Base-by-base conservation (phyloP, 2,329 filamentous ascomycete genomes). In the Fusarium euwallaceae region DNA sequence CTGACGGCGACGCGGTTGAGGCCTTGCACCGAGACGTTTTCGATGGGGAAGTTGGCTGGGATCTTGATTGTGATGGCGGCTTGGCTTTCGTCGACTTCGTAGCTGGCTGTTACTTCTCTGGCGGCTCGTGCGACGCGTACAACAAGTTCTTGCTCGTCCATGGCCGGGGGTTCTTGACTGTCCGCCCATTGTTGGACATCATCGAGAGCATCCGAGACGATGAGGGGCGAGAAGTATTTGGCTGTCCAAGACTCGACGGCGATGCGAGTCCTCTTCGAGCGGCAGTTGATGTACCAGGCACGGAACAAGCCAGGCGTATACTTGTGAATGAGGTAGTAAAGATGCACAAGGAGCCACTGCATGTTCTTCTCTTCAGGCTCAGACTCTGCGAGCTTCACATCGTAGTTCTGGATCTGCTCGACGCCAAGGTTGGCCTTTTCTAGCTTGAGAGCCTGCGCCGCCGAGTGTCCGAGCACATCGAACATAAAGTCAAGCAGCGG, bases 171-270 rank as follows among this genome's bases (percentile, higher is more conserved):
- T 22, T 91, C 87, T 75, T 91, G 88, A 16, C 82, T 81, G 3
- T 84, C 85, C 0, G 89, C 87, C 94, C 94, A 97, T 12, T 85
- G 83, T n/a, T 87, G 85, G 0, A 96, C 93, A 17, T 92, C 90
- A 16, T 91, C 87, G 7, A 97, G 85, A 1, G 90, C 88, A 24
- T 93, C 89, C 1, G 86, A 83, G 61, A 95, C 90, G 70, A 94
- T 88, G 14, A 92, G 86, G 0, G 92, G 90, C 6, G 95, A 95
- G 80, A 98, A 94, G 81, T 91, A 93, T 84, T 92, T 95, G 66
- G 94, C 90, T 2, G 95, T 97, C 95, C 96, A 99, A 1, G 87
- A 84, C 81, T 97, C 93, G 24, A 98, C 92, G 0, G 94, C 90
- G 27, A 92, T 91, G 34, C 92, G 92, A 17, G 94, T 97, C 81